Percentiles rank a stretch among this genome's conserved stretches.
Evolutionary conservation across 2,329 filamentous ascomycete genomes (phyloP).

Genomic region (Aspergillus calidoustus): DNA sequence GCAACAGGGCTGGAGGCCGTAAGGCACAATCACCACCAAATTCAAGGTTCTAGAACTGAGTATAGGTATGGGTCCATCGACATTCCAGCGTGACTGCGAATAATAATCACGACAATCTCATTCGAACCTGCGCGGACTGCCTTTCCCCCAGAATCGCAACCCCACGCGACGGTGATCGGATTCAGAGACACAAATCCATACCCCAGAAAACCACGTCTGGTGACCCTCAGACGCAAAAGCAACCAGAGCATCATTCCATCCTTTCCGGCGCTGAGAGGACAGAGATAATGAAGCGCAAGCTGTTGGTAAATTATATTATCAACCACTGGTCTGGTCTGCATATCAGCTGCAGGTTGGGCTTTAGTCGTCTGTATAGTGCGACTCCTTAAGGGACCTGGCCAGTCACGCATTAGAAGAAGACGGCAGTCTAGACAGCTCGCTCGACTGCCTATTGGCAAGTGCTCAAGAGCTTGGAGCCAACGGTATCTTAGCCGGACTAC

Average conservation of each 20-base stretch:
- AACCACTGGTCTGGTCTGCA: slow-evolving; percentile 27
- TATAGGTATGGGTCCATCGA: neutral
- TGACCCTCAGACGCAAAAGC: slow-evolving; percentile 17
- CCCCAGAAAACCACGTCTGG: slow-evolving; percentile 16
- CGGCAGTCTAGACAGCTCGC: neutral
- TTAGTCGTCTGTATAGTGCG: neutral
- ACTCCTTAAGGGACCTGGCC: neutral
- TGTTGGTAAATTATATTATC: slow-evolving; percentile 35
- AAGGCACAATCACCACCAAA: neutral
- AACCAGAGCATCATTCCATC: slow-evolving; percentile 5
- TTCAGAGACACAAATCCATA: slow-evolving; percentile 9
- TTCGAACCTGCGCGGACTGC: slow-evolving; percentile 9
- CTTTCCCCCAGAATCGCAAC: slow-evolving; percentile 28
- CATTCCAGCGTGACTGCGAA: slow-evolving; percentile 8
- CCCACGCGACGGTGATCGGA: slow-evolving; percentile 28
- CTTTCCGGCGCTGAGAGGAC: neutral
- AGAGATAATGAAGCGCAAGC: slow-evolving; percentile 26
- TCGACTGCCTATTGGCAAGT: neutral
- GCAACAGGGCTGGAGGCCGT: neutral
- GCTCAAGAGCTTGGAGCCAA: neutral
- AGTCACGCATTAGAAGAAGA: neutral
- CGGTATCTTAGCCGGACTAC: neutral
- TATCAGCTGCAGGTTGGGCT: slow-evolving; percentile 33
- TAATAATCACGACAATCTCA: slow-evolving; percentile 19
- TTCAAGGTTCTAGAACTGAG: neutral